A percentile compares a stretch with the other conserved stretches of the same genome.
Evolutionary conservation across 768 basidiomycete species (phyloP).

Genomic region (Leucocoprinus birnbaumii): DNA sequence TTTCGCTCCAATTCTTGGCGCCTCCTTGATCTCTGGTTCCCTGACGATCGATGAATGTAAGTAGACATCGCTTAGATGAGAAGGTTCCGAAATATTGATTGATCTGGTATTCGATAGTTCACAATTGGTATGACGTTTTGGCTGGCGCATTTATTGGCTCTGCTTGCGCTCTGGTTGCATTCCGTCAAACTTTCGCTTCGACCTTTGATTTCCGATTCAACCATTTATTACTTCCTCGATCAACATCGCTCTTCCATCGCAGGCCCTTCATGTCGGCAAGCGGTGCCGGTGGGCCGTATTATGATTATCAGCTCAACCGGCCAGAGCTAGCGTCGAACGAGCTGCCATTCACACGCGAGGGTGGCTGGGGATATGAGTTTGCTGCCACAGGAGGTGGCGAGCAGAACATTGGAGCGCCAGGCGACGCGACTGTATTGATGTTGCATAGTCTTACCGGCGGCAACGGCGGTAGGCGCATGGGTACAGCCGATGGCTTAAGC

Average conservation of each 20-base stretch:
- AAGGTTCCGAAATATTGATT: slow-evolving; percentile 19
- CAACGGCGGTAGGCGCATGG: background rate
- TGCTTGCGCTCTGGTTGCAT: slow-evolving; percentile 35
- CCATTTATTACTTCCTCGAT: slow-evolving; percentile 52
- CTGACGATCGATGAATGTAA: slow-evolving; percentile 54
- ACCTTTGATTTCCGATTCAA: slow-evolving; percentile 58
- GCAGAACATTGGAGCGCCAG: slow-evolving; percentile 37
- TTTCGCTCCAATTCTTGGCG: slow-evolving; percentile 50
- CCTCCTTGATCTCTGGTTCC: slow-evolving; percentile 51
- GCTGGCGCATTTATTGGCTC: slow-evolving; percentile 43
- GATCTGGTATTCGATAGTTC: slow-evolving; percentile 17
- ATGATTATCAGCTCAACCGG: slow-evolving; percentile 11
- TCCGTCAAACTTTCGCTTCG: slow-evolving; percentile 53
- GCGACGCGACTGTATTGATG: slow-evolving; percentile 34
- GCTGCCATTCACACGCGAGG: slow-evolving; percentile 39
- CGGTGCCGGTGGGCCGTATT: slow-evolving; percentile 25
- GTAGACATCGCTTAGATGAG: slow-evolving; percentile 17
- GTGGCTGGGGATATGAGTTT: slow-evolving; percentile 30
- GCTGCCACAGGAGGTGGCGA: slow-evolving; percentile 24
- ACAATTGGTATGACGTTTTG: slow-evolving; percentile 56
- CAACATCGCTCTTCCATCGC: slow-evolving; percentile 40
- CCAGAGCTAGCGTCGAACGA: slow-evolving; percentile 21
- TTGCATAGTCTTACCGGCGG: background rate
- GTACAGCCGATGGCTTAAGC: background rate
- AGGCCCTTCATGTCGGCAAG: slow-evolving; percentile 21